These are phyloP conservation scores for Podospora sp. DNA, from an alignment of 495 filamentous ascomycete genomes.

Conservation along the genomic window DNA sequence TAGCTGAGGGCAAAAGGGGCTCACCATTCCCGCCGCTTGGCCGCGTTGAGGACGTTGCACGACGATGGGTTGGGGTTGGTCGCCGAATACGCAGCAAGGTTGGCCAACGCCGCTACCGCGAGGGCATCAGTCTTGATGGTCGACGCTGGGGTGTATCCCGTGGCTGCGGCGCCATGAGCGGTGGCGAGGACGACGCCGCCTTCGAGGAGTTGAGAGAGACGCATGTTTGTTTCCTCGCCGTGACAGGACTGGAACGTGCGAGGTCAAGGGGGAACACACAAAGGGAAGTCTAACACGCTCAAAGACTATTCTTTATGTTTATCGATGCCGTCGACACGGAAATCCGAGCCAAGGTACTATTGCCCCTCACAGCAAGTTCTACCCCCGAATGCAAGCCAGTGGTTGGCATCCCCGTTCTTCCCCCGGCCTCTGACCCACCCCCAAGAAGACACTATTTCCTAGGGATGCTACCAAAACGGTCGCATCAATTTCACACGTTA, in stretches of 20 bases:
- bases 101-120: constrained; percentile 4
- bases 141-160: constrained; percentile 5
- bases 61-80: background rate
- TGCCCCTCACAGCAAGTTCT: background rate
- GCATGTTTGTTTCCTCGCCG: constrained; percentile 5
- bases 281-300: background rate
- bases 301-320: background rate
- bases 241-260: background rate
- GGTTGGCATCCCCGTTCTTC: background rate
- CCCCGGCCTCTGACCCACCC: background rate
- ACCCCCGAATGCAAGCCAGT: too few species aligned
- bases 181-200: constrained; percentile 5
- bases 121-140: constrained; percentile 11
- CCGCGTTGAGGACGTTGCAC: constrained; percentile 11
- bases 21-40: constrained; percentile 15
- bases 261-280: background rate
- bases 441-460: background rate
- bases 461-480: background rate
- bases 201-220: background rate
- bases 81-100: background rate
- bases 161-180: background rate
- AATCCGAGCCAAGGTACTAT: background rate
- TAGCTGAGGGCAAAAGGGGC: background rate
- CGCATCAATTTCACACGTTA: background rate
- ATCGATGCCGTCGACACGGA: background rate